These are phyloP conservation scores for Aspergillus conjunctus DNA, from an alignment of 495 filamentous ascomycete genomes.

Conservation along the genomic window DNA sequence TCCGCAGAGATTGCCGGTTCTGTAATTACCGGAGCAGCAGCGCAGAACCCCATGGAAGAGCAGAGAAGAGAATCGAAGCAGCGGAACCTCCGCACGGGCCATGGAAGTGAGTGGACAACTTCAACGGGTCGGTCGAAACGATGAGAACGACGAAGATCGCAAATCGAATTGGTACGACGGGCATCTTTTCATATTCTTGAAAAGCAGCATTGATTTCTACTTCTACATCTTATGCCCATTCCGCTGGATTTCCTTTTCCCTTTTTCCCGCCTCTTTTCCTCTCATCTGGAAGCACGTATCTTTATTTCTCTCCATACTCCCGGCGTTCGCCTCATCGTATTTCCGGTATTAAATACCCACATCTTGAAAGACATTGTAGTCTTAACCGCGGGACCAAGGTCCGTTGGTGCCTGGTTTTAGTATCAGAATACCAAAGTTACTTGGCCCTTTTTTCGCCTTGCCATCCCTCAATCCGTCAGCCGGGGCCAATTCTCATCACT, in stretches of 20 bases:
- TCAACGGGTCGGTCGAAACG: slow-evolving; percentile 32
- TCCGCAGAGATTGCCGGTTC: not conserved
- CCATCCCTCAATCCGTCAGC: slow-evolving; percentile 9
- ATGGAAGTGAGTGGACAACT: slow-evolving; percentile 21
- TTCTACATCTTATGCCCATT: not conserved
- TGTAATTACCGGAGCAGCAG: not conserved
- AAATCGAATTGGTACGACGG: slow-evolving; percentile 14
- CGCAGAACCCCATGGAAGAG: slow-evolving; percentile 39
- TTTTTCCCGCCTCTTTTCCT: slow-evolving; percentile 11
- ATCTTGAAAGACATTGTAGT: slow-evolving; percentile 17
- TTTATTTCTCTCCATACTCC: slow-evolving; percentile 6
- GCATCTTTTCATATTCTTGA: slow-evolving; percentile 13
- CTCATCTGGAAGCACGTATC: not conserved
- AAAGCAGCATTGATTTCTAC: slow-evolving; percentile 14
- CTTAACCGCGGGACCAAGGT: slow-evolving; percentile 5
- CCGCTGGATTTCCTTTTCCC: not conserved
- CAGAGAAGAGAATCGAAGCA: slow-evolving; percentile 35
- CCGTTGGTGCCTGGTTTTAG: slow-evolving; percentile 28
- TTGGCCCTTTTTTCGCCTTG: slow-evolving; percentile 23
- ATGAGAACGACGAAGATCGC: slow-evolving; percentile 23
- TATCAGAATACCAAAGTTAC: slow-evolving; percentile 23
- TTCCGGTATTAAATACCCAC: slow-evolving; percentile 23
- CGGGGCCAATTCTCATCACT: not conserved
- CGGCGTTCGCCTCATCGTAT: slow-evolving; percentile 21
- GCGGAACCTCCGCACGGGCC: slow-evolving; percentile 39